A percentile compares a stretch with the other conserved stretches of the same genome.
phyloP scores from a whole-genome alignment of 345 rosid genomes.

The Hibiscus syriacus region DNA sequence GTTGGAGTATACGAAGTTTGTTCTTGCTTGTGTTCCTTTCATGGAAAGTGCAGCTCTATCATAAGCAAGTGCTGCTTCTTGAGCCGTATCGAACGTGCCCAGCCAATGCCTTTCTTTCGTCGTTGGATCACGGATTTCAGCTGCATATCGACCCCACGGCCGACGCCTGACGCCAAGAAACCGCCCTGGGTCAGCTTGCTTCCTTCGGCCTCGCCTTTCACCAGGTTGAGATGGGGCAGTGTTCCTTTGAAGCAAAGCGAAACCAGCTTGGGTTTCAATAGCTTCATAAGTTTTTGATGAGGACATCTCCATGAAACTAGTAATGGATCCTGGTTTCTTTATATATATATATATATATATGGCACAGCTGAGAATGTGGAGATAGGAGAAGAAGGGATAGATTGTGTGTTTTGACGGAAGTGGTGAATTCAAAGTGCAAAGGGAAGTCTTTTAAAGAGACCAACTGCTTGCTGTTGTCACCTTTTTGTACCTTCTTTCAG shows the following conservation, averaged over 20 bases:
- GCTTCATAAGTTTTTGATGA: constrained; percentile 25
- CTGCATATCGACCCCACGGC: constrained; percentile 98
- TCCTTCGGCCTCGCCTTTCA: constrained; percentile 74
- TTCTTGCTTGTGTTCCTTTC: constrained; percentile 91
- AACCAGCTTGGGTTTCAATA: constrained; percentile 26
- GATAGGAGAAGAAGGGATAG: neutral
- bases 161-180: constrained; percentile 87
- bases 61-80: constrained; percentile 93
- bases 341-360: constrained; percentile 6
- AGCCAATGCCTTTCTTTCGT: constrained; percentile 98
- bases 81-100: constrained; percentile 98
- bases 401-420: neutral
- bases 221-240: constrained; percentile 39
- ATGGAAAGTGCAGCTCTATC: constrained; percentile 95
- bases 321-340: too few species aligned
- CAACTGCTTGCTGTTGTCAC: neutral
- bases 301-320: neutral
- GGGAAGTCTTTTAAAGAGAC: constrained; percentile 29
- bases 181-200: constrained; percentile 88
- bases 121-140: constrained; percentile 90
- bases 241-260: constrained; percentile 51
- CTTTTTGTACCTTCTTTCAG: constrained; percentile 27
- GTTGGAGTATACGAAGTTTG: constrained; percentile 69
- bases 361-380: too few species aligned
- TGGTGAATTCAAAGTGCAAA: constrained; percentile 7